These are phyloP conservation scores for Cornus kousa DNA, from an alignment of 148 eudicot species.

Conservation along the genomic window DNA sequence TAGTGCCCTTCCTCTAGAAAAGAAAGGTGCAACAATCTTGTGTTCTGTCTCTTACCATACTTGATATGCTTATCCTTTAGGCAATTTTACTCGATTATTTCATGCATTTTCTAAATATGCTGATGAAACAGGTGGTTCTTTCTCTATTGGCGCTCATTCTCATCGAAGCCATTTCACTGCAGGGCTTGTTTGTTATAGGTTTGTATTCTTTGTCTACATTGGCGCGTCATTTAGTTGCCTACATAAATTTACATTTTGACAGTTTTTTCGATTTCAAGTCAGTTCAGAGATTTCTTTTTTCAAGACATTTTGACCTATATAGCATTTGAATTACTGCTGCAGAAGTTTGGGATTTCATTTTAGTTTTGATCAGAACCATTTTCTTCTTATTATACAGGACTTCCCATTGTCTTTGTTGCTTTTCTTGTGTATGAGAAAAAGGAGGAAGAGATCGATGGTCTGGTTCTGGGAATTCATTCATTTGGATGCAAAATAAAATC, in stretches of 20 bases:
- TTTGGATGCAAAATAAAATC: slow-evolving; percentile 44
- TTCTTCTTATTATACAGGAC: slow-evolving; percentile 37
- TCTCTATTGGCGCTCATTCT: slow-evolving; percentile 46
- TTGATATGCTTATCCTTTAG: no score
- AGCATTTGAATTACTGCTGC: background rate
- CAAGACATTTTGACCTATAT: background rate
- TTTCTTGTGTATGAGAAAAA: slow-evolving; percentile 69
- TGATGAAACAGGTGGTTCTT: slow-evolving; percentile 52
- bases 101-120: background rate
- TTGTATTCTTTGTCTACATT: slow-evolving; percentile 13
- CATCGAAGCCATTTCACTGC: slow-evolving; percentile 59
- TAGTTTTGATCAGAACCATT: background rate
- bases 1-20: no score
- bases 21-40: background rate
- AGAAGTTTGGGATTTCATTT: background rate
- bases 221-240: background rate
- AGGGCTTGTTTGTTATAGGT: slow-evolving; percentile 58
- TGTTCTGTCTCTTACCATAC: background rate
- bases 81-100: background rate
- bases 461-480: slow-evolving; percentile 29
- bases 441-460: slow-evolving; percentile 62
- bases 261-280: slow-evolving; percentile 2
- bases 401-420: slow-evolving; percentile 44
- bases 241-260: background rate
- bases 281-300: background rate